Evolutionary conservation across 2,329 filamentous ascomycete species (phyloP), one percentile per base, ranked within the genome.

Genomic region (Uncinocarpus reesii): DNA sequence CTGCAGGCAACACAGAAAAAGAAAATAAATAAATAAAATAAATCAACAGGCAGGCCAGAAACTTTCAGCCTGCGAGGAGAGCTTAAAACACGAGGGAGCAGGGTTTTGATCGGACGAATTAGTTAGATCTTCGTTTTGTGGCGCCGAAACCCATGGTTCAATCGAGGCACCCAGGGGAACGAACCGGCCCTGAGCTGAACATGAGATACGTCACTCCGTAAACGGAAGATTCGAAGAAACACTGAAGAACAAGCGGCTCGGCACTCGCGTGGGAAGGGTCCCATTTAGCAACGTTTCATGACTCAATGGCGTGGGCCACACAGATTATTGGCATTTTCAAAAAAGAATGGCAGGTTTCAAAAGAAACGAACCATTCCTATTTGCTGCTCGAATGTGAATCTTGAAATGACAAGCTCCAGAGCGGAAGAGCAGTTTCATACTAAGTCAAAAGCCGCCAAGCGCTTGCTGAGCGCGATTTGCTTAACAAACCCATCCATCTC

Each of bases 81-180:
- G 24, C n/a, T 10, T 41, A 4, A 47, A n/a, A 47, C 45, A 47
- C 45, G 45, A 47, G 36, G 28, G 11, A 18, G 7, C 28, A 34
- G 23, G 44, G 32, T 10, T 40, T 15, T 11, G 3, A 35, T 4
- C 5, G 31, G 28, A 31, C 34, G 21, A 36, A 23, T 21, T n/a
- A 32, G 15, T 15, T 34, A 28, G 15, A 46, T 31, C 8, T 46
- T 46, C 28, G 29, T 20, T 34, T 43, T 11, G 28, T 34, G 18
- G 41, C 29, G 41, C 11, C 8, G 18, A 34, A 35, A 18, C 32
- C 35, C 21, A 40, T 11, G 18, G 13, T 20, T 34, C 8, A 15
- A 20, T 34, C 28, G 28, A 34, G 18, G 41, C 41, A 43, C 41
- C 41, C 16, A 31, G 26, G 28, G 26, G 15, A 43, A 4, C 18